Percentiles rank a stretch among this genome's conserved stretches.
phyloP scores from a whole-genome alignment of 108 stramenopile genomes.

The Fragilaria radians region DNA sequence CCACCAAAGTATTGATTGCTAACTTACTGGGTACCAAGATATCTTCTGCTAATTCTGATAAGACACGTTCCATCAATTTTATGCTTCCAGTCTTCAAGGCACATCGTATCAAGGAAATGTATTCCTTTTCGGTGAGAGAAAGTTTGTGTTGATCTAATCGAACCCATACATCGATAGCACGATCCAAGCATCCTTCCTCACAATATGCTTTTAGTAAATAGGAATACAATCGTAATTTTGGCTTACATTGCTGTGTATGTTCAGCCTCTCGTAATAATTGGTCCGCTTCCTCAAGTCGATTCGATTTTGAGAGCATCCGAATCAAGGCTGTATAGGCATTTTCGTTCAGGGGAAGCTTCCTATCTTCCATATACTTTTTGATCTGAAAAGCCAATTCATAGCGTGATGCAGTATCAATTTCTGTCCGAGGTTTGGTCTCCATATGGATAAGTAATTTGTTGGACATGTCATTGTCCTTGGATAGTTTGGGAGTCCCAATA shows the following conservation, averaged over 20 bases:
- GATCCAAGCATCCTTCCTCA: conserved; percentile 18
- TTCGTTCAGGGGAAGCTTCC: conserved; percentile 63
- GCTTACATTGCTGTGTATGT: conserved; percentile 56
- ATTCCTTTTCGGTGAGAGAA: conserved; percentile 61
- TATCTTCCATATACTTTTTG: conserved; percentile 47
- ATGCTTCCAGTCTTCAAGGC: conserved; percentile 37
- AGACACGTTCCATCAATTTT: conserved; percentile 46
- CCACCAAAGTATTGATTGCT: conserved; percentile 40
- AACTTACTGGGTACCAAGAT: conserved; percentile 63
- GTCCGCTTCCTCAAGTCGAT: conserved; percentile 42
- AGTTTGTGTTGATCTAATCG: conserved; percentile 25
- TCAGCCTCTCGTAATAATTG: conserved; percentile 56
- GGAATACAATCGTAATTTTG: conserved; percentile 71
- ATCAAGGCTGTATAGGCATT: conserved; percentile 75
- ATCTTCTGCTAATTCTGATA: conserved; percentile 71
- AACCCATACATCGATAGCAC: conserved; percentile 53
- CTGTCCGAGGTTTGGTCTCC: conserved; percentile 5
- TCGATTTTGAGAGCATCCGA: conserved; percentile 46
- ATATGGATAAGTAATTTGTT: not conserved
- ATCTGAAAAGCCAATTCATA: conserved; percentile 54
- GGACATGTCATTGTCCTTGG: conserved; percentile 12
- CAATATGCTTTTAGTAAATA: conserved; percentile 59
- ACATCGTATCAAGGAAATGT: conserved; percentile 44
- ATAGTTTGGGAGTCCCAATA: conserved; percentile 58
- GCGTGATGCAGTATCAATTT: conserved; percentile 23